Conservation (phyloP, 202 grass and related monocot genomes). For the Zoysia matrella region DNA sequence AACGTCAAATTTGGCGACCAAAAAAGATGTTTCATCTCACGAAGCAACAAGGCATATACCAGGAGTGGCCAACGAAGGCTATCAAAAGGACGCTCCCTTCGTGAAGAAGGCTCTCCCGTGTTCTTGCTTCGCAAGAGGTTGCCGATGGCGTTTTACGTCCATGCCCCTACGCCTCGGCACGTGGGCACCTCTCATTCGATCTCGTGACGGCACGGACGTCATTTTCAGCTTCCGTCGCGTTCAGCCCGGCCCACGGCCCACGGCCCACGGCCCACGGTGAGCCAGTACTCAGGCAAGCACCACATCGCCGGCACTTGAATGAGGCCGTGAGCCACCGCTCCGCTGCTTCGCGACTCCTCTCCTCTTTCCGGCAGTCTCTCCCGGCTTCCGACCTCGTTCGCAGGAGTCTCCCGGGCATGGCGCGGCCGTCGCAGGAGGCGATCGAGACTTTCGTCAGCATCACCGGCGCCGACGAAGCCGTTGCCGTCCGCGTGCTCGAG, state of each 20-base stretch:
- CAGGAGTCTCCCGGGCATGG: conserved; percentile 44
- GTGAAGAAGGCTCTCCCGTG: background rate
- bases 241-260: conserved; percentile 21
- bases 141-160: background rate
- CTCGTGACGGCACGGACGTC: background rate
- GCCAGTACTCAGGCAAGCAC: background rate
- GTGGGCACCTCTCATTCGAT: too few relatives aligned
- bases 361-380: background rate
- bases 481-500: conserved; percentile 86
- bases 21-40: too few relatives aligned
- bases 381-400: conserved; percentile 27
- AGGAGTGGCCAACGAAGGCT: background rate
- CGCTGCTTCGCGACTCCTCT: conserved; percentile 40
- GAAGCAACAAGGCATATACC: conserved; percentile 28
- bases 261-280: background rate
- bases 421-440: conserved; percentile 64
- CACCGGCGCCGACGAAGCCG: conserved; percentile 68
- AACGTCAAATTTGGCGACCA: too few relatives aligned
- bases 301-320: conserved; percentile 35
- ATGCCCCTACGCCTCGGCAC: background rate
- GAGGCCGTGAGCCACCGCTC: conserved; percentile 23
- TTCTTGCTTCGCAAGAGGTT: conserved; percentile 28
- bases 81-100: background rate
- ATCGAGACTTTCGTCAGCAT: conserved; percentile 91
- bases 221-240: background rate